These are phyloP conservation scores for Cystobasidium pallidum DNA, from an alignment of 1,284 basidiomycete species.

Conservation along the genomic window DNA sequence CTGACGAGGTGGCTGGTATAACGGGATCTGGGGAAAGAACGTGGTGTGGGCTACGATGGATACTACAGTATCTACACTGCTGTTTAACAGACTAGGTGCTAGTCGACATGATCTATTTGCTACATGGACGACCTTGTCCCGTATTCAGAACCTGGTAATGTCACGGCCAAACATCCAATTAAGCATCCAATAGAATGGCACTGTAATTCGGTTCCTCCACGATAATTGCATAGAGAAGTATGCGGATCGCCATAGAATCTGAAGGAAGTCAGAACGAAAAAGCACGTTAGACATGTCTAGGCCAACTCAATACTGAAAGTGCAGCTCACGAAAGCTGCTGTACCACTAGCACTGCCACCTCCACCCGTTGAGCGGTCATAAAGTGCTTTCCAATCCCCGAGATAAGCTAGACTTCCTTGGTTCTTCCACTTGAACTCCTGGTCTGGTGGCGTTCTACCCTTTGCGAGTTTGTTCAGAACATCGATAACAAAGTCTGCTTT, in stretches of 20 bases:
- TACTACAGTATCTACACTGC: too few species aligned
- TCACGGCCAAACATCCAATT: constrained; percentile 75
- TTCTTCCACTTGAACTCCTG: constrained; percentile 71
- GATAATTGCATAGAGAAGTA: constrained; percentile 63
- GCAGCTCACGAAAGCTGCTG: constrained; percentile 41
- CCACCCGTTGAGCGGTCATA: constrained; percentile 69
- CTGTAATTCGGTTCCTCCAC: constrained; percentile 32
- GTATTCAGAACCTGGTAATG: constrained; percentile 69
- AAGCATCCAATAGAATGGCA: constrained; percentile 54
- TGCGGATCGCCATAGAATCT: constrained; percentile 69
- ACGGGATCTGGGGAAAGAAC: too few species aligned
- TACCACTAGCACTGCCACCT: constrained; percentile 68
- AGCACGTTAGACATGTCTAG: too few species aligned
- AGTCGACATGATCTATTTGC: too few species aligned
- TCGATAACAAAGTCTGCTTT: constrained; percentile 53
- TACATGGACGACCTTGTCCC: too few species aligned
- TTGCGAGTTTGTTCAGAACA: constrained; percentile 50
- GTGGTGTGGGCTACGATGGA: too few species aligned
- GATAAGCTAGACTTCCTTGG: constrained; percentile 75
- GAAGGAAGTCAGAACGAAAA: constrained; percentile 65
- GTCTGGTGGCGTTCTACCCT: constrained; percentile 22
- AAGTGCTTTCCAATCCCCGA: constrained; percentile 70
- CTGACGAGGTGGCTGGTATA: too few species aligned
- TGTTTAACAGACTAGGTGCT: too few species aligned
- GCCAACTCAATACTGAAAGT: neutral